These are phyloP conservation scores for Pseudogymnoascus destructans DNA, from an alignment of 2,329 filamentous ascomycete species.

Conservation along the genomic window DNA sequence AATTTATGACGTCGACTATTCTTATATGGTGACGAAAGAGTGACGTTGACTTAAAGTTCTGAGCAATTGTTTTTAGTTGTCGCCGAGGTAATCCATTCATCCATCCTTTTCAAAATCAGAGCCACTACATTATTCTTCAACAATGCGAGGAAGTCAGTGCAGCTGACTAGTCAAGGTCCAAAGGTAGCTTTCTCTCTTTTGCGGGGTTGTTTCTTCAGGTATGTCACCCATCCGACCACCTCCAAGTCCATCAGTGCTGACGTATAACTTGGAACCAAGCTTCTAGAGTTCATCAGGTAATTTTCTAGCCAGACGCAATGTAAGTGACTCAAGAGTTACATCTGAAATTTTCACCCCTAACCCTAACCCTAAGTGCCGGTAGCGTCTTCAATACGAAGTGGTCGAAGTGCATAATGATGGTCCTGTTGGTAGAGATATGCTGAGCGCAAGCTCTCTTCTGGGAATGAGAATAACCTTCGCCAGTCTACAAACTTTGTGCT, in stretches of 20 bases:
- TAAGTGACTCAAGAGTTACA: background rate
- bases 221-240: background rate
- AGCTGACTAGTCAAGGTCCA: no score
- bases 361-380: no score
- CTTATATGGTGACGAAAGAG: background rate
- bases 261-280: background rate
- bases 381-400: background rate
- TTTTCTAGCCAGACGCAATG: background rate
- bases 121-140: no score
- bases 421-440: background rate
- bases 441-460: background rate
- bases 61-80: background rate
- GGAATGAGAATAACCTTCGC: background rate
- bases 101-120: background rate
- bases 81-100: background rate
- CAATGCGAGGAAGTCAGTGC: no score
- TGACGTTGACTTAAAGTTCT: background rate
- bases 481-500: background rate
- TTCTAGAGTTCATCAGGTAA: background rate
- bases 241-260: background rate
- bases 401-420: background rate
- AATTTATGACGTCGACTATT: background rate
- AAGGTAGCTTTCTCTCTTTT: background rate
- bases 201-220: background rate
- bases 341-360: background rate